Conservation (phyloP, 1,284 basidiomycete species). For the Cystobasidium pallidum region DNA sequence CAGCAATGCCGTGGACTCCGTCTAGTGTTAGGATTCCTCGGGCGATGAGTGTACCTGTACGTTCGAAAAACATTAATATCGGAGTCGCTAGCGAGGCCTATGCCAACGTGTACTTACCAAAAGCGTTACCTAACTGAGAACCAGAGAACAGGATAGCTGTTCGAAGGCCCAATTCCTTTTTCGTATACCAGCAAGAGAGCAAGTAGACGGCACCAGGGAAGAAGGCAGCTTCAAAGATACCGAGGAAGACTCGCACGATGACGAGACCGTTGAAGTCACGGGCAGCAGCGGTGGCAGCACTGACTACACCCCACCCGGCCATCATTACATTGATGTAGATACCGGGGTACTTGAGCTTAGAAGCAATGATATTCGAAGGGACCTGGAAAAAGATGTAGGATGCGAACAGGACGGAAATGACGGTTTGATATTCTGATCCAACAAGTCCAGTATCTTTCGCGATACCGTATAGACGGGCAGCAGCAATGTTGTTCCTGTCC, state of each 20-base stretch:
- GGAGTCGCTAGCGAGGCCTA: background rate
- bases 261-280: constrained; percentile 53
- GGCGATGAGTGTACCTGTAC: constrained; percentile 53
- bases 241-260: constrained; percentile 55
- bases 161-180: constrained; percentile 55
- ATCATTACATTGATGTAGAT: constrained; percentile 47
- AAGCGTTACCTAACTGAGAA: constrained; percentile 69
- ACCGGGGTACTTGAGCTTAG: constrained; percentile 47
- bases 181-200: constrained; percentile 56
- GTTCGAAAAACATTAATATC: background rate
- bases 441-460: constrained; percentile 18
- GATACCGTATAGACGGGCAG: constrained; percentile 37
- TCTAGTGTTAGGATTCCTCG: constrained; percentile 16
- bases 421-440: constrained; percentile 11
- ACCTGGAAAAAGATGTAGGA: constrained; percentile 46
- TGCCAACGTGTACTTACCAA: constrained; percentile 56
- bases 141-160: constrained; percentile 53
- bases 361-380: constrained; percentile 47
- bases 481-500: constrained; percentile 55
- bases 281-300: constrained; percentile 52
- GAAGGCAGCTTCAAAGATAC: constrained; percentile 54
- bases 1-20: constrained; percentile 57
- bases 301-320: constrained; percentile 52
- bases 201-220: constrained; percentile 56
- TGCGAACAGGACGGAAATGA: constrained; percentile 15